A percentile compares a stretch with the other conserved stretches of the same genome.
Evolutionary conservation across 176 grass and related monocot species (phyloP).

Genomic region (Juncus inflexus): DNA sequence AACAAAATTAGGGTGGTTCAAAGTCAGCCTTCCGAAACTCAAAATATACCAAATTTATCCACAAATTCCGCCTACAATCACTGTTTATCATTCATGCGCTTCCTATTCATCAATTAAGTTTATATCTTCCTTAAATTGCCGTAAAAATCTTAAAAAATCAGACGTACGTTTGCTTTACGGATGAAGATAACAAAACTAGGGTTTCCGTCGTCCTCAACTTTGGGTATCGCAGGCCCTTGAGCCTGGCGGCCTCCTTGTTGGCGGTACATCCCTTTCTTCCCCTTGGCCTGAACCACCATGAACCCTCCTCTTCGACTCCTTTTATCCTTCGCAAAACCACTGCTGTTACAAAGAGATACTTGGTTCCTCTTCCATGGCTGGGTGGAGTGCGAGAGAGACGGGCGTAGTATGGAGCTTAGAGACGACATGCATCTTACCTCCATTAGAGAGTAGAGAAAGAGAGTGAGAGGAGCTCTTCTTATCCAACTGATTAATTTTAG

Average conservation of each 20-base stretch:
- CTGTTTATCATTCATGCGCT: background rate
- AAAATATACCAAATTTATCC: background rate
- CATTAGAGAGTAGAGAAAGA: conserved; percentile 39
- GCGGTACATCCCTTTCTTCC: conserved; percentile 50
- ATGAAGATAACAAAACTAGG: conserved; percentile 94
- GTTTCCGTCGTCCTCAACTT: conserved; percentile 80
- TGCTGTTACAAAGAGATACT: conserved; percentile 10
- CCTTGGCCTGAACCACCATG: conserved; percentile 59
- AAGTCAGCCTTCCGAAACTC: background rate
- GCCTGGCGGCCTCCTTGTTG: conserved; percentile 7
- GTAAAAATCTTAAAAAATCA: background rate
- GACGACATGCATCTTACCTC: conserved; percentile 50
- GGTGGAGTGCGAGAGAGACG: conserved; percentile 12
- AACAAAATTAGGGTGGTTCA: background rate
- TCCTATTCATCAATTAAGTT: background rate
- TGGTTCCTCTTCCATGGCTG: background rate
- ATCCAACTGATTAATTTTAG: background rate
- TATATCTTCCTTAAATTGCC: background rate
- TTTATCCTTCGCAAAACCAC: conserved; percentile 26
- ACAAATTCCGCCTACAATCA: no score
- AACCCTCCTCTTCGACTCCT: conserved; percentile 34
- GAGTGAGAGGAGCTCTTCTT: conserved; percentile 22
- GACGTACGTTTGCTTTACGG: conserved; percentile 66
- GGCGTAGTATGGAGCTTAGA: conserved; percentile 29
- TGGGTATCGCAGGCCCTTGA: conserved; percentile 51